Percentiles rank a stretch among this genome's conserved stretches.
These are phyloP conservation scores for Penicillium corylophilum DNA, from an alignment of 2,329 filamentous ascomycete genomes.

Conservation along the genomic window DNA sequence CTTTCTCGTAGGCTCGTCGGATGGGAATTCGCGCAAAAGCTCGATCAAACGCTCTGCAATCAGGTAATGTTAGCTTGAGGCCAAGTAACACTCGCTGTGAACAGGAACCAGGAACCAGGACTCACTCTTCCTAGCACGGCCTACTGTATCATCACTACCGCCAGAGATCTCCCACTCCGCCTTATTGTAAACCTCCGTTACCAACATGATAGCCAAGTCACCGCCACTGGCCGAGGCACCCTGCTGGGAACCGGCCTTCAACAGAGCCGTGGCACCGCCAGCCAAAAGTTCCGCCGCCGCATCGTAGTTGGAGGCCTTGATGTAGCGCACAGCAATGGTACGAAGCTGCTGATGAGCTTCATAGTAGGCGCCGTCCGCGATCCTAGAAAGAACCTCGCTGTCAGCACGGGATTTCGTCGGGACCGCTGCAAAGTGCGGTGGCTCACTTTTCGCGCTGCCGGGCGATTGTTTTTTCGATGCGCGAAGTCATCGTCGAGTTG, in stretches of 20 bases:
- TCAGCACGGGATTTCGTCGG: conserved; percentile 10
- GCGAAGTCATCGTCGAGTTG: conserved; percentile 38
- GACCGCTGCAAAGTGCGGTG: conserved; percentile 1
- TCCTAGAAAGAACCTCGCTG: conserved; percentile 52
- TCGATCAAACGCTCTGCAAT: conserved; percentile 64
- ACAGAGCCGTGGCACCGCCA: conserved; percentile 77
- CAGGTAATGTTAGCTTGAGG: neutral
- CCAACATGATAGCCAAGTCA: conserved; percentile 79
- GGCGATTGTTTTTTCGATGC: conserved; percentile 68
- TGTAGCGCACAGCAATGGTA: conserved; percentile 89
- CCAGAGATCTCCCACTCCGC: conserved; percentile 67
- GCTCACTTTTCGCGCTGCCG: conserved; percentile 73
- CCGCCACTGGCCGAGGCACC: conserved; percentile 93
- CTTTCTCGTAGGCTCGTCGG: conserved; percentile 86
- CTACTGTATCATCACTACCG: conserved; percentile 55
- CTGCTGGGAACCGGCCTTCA: conserved; percentile 63
- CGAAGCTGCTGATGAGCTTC: conserved; percentile 98
- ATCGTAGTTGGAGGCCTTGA: conserved; percentile 80
- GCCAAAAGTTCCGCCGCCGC: conserved; percentile 85
- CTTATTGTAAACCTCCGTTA: conserved; percentile 89
- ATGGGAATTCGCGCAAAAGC: conserved; percentile 75
- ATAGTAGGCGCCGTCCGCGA: conserved; percentile 89
- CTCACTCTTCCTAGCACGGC: conserved; percentile 61
- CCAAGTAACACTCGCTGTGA: neutral
- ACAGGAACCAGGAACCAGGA: neutral